Evolutionary conservation across 140 eudicot species (phyloP), one percentile per base, ranked within the genome.

Genomic region (Ambrosia hybrid): DNA sequence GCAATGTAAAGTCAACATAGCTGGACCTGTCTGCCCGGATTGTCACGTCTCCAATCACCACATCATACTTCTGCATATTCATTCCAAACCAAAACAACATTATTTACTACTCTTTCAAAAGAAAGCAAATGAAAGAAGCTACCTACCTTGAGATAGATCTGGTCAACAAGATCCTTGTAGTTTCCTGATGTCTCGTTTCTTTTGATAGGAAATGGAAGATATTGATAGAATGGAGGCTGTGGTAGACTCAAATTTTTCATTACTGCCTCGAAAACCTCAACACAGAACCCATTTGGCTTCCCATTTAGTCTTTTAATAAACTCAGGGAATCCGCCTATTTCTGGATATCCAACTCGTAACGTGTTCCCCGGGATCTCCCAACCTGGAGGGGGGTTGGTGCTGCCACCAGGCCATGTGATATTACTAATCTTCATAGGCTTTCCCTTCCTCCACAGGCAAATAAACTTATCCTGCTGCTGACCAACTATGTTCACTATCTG

Each of bases 371-470:
- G 85, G 36, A 85, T 76, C 26, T 70, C 89, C 89, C 96, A 85
- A 6, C 96, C 91, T 79, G 33, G 78, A 2, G 96, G 89, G 16
- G 45, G 2, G 11, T 6, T 5, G 26, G n/a, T 45, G 1, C 81
- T 37, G 12, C 80, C 85, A 0, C 92, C 89, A 0, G 96, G 96
- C 96, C 96, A 89, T 26, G 3, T 57, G 26, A 89, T 70, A 21
- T 55, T 57, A 15, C 2, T 57, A 39, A 66, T 57, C n/a, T 49
- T 37, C 33, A 2, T 49, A 55, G 9, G 10, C 10, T 7, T 43
- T 43, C 48, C 59, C 1, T 61, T 52, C 13, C 68, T 79, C 93
- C 93, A 87, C 21, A 74, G 75, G 59, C 86, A 86, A 41, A 84
- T 78, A 6, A 5, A n/a, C 34, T 65, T 83, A 13, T 59, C 87